phyloP scores from a whole-genome alignment of 2,329 filamentous ascomycete species.

The Ophiostoma ips region DNA sequence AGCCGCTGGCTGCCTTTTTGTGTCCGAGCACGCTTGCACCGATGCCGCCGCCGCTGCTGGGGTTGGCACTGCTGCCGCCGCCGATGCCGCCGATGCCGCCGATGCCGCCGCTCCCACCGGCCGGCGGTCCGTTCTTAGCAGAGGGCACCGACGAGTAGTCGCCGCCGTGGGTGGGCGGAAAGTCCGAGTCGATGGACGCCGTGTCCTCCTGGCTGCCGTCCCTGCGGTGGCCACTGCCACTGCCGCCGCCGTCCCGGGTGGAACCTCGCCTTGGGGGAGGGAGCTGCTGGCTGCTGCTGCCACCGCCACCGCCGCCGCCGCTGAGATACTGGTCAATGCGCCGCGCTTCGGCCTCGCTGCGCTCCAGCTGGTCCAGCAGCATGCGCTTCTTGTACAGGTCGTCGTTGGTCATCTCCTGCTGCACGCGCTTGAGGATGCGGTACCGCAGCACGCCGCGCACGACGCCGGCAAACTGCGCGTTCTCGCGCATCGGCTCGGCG shows the following conservation, averaged over 20 bases:
- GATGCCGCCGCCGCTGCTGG: slow-evolving; percentile 12
- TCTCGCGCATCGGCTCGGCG: slow-evolving; percentile 94
- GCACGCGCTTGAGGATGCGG: slow-evolving; percentile 81
- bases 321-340: slow-evolving; percentile 89
- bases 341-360: slow-evolving; percentile 81
- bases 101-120: slow-evolving; percentile 23
- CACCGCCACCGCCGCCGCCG: slow-evolving; percentile 45
- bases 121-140: slow-evolving; percentile 57
- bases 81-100: neutral
- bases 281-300: slow-evolving; percentile 19
- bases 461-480: slow-evolving; percentile 90
- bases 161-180: slow-evolving; percentile 75
- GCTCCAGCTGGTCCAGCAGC: slow-evolving; percentile 77
- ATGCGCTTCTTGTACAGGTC: slow-evolving; percentile 77
- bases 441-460: slow-evolving; percentile 82
- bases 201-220: slow-evolving; percentile 59
- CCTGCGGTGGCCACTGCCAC: slow-evolving; percentile 26
- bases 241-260: slow-evolving; percentile 14
- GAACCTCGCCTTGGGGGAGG: slow-evolving; percentile 12
- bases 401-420: slow-evolving; percentile 93
- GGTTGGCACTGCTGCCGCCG: slow-evolving; percentile 16
- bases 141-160: slow-evolving; percentile 57
- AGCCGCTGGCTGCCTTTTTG: slow-evolving; percentile 71
- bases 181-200: slow-evolving; percentile 88
- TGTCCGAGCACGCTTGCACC: slow-evolving; percentile 31